Percentiles rank a stretch among this genome's conserved stretches.
Conservation (phyloP, 1,284 basidiomycete genomes). For the Takashimella tepidaria region DNA sequence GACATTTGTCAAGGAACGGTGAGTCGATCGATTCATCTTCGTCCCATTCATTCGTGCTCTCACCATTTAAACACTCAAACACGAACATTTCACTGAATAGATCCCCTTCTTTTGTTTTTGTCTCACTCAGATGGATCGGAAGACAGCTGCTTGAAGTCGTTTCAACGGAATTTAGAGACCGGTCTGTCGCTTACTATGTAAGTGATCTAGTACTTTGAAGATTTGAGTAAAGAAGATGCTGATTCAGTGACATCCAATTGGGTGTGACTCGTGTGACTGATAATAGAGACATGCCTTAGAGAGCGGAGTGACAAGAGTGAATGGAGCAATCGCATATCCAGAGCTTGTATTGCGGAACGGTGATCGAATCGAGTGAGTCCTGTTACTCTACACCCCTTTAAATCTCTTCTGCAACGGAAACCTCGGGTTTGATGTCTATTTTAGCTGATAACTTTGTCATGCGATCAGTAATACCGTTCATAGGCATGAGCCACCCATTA, state of each 20-base stretch:
- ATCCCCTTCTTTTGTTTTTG: too few species aligned
- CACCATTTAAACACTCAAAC: too few species aligned
- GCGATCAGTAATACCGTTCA: constrained; percentile 80
- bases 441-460: too few species aligned
- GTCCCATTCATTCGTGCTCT: constrained; percentile 37
- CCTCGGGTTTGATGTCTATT: not conserved
- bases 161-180: constrained; percentile 82
- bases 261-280: too few species aligned
- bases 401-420: not conserved
- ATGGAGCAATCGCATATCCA: constrained; percentile 73
- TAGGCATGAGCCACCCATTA: constrained; percentile 92
- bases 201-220: constrained; percentile 41
- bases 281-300: constrained; percentile 80
- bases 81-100: too few species aligned
- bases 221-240: not conserved
- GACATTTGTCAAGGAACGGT: constrained; percentile 86
- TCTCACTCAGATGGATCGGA: constrained; percentile 41
- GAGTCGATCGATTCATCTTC: constrained; percentile 58
- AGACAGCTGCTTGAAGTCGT: constrained; percentile 63
- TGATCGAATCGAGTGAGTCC: constrained; percentile 78
- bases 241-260: too few species aligned
- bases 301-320: constrained; percentile 91
- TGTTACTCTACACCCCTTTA: constrained; percentile 16
- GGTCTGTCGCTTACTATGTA: constrained; percentile 88
- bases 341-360: constrained; percentile 78